Evolutionary conservation across 208 protist species (phyloP).

Genomic region (Leishmania arabica): DNA sequence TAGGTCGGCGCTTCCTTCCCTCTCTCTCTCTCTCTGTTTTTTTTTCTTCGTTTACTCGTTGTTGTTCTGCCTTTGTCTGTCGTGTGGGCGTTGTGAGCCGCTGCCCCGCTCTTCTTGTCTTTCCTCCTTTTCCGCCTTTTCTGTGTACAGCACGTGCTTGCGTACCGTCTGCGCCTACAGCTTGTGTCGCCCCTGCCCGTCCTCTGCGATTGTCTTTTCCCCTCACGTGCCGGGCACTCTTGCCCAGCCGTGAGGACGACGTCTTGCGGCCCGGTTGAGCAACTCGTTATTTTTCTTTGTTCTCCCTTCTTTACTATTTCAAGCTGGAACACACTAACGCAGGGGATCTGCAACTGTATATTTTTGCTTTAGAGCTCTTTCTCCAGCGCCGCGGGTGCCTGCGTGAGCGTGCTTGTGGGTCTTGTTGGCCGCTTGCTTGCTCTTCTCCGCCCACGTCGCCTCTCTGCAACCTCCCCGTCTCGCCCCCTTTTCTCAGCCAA

Average conservation of each 20-base stretch:
- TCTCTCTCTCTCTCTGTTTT: no score
- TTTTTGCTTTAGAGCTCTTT: not conserved
- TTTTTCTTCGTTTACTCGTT: not conserved
- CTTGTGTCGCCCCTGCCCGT: not conserved
- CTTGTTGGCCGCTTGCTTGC: not conserved
- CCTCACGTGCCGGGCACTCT: not conserved
- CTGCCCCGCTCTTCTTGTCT: not conserved
- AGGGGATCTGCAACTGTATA: not conserved
- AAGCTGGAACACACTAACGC: conserved; percentile 1
- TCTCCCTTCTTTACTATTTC: not conserved
- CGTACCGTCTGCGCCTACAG: not conserved
- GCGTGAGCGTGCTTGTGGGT: not conserved
- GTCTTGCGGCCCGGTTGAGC: not conserved
- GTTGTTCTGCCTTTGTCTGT: not conserved
- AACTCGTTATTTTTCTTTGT: not conserved
- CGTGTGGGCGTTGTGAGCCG: not conserved
- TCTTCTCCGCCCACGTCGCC: not conserved
- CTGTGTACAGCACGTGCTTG: not conserved
- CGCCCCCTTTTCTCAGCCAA: not conserved
- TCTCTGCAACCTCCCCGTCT: not conserved
- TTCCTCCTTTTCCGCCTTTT: conserved; percentile 4
- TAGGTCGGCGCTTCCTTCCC: not conserved
- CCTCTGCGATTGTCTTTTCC: not conserved
- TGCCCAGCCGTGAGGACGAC: not conserved
- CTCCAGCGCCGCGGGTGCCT: not conserved